A percentile compares a stretch with the other conserved stretches of the same genome.
Conservation (phyloP, 208 protist genomes). For the Acanthamoeba polyphaga region DNA sequence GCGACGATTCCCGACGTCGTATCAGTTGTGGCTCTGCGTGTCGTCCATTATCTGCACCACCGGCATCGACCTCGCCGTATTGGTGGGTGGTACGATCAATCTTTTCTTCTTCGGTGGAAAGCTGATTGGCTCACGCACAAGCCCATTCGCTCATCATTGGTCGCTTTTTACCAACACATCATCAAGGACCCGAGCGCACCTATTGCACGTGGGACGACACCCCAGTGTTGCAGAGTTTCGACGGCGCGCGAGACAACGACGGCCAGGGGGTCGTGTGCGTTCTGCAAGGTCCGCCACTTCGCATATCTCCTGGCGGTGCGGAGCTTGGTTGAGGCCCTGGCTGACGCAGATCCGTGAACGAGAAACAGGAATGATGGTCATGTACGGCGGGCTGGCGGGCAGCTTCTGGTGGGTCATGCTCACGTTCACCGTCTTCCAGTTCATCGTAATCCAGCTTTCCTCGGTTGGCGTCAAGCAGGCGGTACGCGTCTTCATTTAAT, state of each 20-base stretch:
- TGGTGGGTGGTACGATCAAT: not conserved
- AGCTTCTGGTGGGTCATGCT: conserved; percentile 61
- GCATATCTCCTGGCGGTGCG: too few relatives aligned
- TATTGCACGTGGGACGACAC: conserved; percentile 47
- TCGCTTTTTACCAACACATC: not conserved
- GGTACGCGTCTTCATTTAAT: too few relatives aligned
- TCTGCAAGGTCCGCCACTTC: too few relatives aligned
- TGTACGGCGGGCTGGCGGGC: conserved; percentile 14
- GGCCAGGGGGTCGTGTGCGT: conserved; percentile 39
- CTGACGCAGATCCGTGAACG: not conserved
- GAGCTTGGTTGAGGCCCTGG: too few relatives aligned
- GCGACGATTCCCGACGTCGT: conserved; percentile 6
- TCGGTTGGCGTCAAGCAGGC: not conserved
- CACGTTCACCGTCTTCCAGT: conserved; percentile 34
- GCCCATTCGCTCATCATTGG: not conserved
- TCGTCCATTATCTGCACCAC: conserved; percentile 19
- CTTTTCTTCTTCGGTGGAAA: not conserved
- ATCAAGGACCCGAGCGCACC: not conserved
- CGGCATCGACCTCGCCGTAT: conserved; percentile 8
- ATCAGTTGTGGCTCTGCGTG: conserved; percentile 20
- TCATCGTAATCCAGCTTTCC: conserved; percentile 6
- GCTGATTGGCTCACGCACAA: not conserved
- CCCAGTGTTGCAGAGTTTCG: not conserved
- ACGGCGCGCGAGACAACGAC: conserved; percentile 1
- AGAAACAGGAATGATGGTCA: not conserved